Evolutionary conservation across 805 yeast genomes (phyloP).

Genomic region (Isabelozyma heimii): DNA sequence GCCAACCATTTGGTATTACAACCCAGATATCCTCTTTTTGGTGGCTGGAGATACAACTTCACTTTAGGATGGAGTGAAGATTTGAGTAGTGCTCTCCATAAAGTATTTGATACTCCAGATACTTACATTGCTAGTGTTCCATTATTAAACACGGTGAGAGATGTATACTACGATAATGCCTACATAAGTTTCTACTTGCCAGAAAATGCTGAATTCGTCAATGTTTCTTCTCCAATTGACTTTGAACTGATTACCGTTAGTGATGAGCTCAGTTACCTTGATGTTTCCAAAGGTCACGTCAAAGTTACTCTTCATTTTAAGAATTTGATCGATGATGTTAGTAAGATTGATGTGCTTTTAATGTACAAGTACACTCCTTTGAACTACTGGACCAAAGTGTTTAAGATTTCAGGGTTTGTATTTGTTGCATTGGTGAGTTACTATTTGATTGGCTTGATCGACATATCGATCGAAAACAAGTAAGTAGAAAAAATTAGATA

Average conservation of each 20-base stretch:
- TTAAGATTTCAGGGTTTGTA: slow-evolving; percentile 59
- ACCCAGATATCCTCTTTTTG: slow-evolving; percentile 94
- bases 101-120: slow-evolving; percentile 36
- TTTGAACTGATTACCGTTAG: slow-evolving; percentile 27
- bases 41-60: slow-evolving; percentile 94
- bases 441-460: slow-evolving; percentile 40
- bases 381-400: slow-evolving; percentile 62
- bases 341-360: slow-evolving; percentile 53
- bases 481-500: not conserved
- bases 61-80: slow-evolving; percentile 89
- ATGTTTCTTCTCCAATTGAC: slow-evolving; percentile 55
- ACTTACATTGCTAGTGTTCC: slow-evolving; percentile 66
- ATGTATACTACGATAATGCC: slow-evolving; percentile 64
- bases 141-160: slow-evolving; percentile 66
- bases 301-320: slow-evolving; percentile 58
- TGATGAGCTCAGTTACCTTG: slow-evolving; percentile 63
- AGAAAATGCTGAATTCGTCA: slow-evolving; percentile 70
- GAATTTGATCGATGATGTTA: slow-evolving; percentile 69
- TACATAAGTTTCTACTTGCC: slow-evolving; percentile 71
- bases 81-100: slow-evolving; percentile 51
- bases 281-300: slow-evolving; percentile 73
- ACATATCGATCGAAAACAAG: slow-evolving; percentile 23
- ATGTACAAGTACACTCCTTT: slow-evolving; percentile 58
- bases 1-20: slow-evolving; percentile 52
- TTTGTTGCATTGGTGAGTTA: slow-evolving; percentile 58